phyloP scores from a whole-genome alignment of 2,329 filamentous ascomycete genomes.

The Fusarium brachygibbosum region DNA sequence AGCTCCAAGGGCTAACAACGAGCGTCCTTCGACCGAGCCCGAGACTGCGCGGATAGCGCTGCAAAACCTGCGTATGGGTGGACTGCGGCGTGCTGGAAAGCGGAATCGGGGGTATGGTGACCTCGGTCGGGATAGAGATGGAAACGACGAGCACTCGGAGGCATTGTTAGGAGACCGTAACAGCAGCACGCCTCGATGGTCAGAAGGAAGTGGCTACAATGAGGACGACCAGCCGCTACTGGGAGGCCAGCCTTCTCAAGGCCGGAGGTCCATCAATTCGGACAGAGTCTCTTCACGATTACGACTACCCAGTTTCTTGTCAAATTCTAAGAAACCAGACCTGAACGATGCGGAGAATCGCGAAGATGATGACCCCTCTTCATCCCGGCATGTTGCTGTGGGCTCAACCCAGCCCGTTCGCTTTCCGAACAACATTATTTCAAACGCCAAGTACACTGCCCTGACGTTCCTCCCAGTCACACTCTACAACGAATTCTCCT shows the following conservation, averaged over 20 bases:
- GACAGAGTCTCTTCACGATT: conserved; percentile 63
- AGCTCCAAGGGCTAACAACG: conserved; percentile 51
- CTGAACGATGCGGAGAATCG: conserved; percentile 63
- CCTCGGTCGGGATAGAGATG: conserved; percentile 68
- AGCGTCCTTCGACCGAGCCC: conserved; percentile 54
- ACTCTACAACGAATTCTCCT: conserved; percentile 98
- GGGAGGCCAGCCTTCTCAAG: conserved; percentile 54
- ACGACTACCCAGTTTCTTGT: conserved; percentile 77
- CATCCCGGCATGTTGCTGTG: conserved; percentile 81
- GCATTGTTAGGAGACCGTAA: conserved; percentile 75
- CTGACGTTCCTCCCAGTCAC: conserved; percentile 95
- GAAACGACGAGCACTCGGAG: conserved; percentile 74
- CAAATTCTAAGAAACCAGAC: conserved; percentile 54
- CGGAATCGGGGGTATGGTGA: conserved; percentile 71
- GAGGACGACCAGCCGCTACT: conserved; percentile 82
- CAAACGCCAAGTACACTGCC: conserved; percentile 97
- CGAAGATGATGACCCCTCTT: conserved; percentile 72
- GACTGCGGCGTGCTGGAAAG: conserved; percentile 69
- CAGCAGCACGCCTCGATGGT: conserved; percentile 67
- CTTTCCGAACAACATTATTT: conserved; percentile 91
- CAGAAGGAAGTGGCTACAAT: conserved; percentile 71
- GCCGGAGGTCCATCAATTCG: conserved; percentile 49
- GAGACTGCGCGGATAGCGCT: conserved; percentile 75
- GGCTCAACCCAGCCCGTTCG: conserved; percentile 79
- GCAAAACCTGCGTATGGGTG: conserved; percentile 76